Evolutionary conservation across 148 eudicot genomes (phyloP).

Genomic region (Euryodendron excelsum): DNA sequence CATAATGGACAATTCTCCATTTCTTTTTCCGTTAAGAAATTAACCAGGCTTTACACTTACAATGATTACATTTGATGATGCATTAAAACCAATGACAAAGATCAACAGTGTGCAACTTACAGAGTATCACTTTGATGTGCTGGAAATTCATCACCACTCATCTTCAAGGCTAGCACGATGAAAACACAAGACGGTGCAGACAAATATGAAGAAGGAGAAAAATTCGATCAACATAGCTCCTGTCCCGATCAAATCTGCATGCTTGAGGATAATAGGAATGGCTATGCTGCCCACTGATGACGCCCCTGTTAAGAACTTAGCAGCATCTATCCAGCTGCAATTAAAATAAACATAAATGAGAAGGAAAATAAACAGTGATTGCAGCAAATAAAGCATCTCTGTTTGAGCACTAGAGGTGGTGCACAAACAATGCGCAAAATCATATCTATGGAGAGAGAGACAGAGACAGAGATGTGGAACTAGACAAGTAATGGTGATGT

Average conservation of each 20-base stretch:
- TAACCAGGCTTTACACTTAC: background rate
- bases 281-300: conserved; percentile 96
- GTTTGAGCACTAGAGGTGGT: background rate
- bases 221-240: conserved; percentile 93
- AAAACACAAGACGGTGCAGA: conserved; percentile 84
- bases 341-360: background rate
- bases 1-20: background rate
- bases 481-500: background rate
- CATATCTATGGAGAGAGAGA: background rate
- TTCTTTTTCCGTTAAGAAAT: background rate
- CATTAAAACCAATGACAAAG: background rate
- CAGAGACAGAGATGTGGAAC: background rate
- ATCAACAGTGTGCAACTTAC: background rate
- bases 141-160: conserved; percentile 48
- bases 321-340: conserved; percentile 93
- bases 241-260: conserved; percentile 67
- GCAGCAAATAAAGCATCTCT: background rate
- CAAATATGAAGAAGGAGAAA: conserved; percentile 78
- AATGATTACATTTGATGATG: background rate
- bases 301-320: conserved; percentile 94
- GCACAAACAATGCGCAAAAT: background rate
- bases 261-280: conserved; percentile 84
- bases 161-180: conserved; percentile 90
- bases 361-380: background rate
- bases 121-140: background rate